phyloP scores from a whole-genome alignment of 2,329 filamentous ascomycete species.

The Sarocladium strictum region DNA sequence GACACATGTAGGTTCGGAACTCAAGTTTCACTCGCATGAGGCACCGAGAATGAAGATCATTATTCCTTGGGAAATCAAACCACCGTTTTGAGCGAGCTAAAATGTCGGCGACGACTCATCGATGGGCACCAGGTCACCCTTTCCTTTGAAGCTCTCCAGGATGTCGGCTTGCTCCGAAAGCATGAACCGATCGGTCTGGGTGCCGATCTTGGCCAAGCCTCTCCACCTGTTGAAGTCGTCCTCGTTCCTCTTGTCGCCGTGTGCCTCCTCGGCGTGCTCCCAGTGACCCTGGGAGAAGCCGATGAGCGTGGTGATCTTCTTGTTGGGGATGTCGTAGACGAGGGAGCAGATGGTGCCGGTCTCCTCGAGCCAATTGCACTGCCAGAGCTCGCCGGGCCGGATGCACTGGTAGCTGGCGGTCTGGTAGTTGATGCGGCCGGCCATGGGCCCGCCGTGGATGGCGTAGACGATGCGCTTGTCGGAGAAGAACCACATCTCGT shows the following conservation, averaged over 20 bases:
- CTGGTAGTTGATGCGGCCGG: slow-evolving; percentile 47
- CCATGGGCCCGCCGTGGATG: slow-evolving; percentile 56
- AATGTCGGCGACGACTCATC: slow-evolving; percentile 18
- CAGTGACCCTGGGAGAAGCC: slow-evolving; percentile 51
- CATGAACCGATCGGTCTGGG: slow-evolving; percentile 43
- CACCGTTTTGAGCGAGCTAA: not conserved
- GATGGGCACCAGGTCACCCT: slow-evolving; percentile 41
- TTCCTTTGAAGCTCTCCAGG: slow-evolving; percentile 41
- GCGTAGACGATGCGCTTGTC: slow-evolving; percentile 48
- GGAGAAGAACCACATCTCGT: slow-evolving; percentile 58
- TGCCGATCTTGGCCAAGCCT: slow-evolving; percentile 39
- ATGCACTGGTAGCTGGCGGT: slow-evolving; percentile 51
- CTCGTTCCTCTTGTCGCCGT: slow-evolving; percentile 49
- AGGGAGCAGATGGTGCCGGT: slow-evolving; percentile 51
- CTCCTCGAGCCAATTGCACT: slow-evolving; percentile 56
- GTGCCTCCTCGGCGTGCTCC: slow-evolving; percentile 42
- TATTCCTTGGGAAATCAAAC: no score
- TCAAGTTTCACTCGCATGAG: no score
- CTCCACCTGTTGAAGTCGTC: slow-evolving; percentile 47
- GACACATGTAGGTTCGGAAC: not conserved
- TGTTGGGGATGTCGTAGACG: slow-evolving; percentile 46
- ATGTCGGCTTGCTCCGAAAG: slow-evolving; percentile 49
- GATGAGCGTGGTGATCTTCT: slow-evolving; percentile 45
- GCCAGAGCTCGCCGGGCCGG: slow-evolving; percentile 51
- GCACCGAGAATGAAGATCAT: no score